Percentiles rank a stretch among this genome's conserved stretches.
Evolutionary conservation across 1,284 basidiomycete species (phyloP).

Genomic region (Neolentinus lepideus): DNA sequence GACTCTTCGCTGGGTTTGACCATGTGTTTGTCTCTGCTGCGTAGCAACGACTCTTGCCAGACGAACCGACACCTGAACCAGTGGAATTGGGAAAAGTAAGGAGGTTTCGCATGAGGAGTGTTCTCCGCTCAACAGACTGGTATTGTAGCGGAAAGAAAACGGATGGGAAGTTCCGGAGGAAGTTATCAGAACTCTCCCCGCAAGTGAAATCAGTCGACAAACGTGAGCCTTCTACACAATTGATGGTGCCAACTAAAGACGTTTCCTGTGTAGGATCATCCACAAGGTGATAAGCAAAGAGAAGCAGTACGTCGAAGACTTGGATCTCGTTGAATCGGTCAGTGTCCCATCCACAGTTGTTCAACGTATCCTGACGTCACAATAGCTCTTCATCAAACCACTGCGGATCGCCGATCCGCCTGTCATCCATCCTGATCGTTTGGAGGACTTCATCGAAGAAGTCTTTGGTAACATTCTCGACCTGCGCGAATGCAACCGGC

Average conservation of each 20-base stretch:
- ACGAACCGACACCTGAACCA: constrained; percentile 14
- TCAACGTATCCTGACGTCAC: not conserved
- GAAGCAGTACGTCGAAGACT: constrained; percentile 85
- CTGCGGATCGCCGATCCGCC: constrained; percentile 66
- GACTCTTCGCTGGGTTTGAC: not conserved
- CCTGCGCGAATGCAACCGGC: constrained; percentile 75
- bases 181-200: constrained; percentile 61
- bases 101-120: not conserved
- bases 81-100: not conserved
- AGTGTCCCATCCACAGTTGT: constrained; percentile 11
- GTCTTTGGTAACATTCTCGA: constrained; percentile 88
- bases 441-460: constrained; percentile 80
- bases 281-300: constrained; percentile 89
- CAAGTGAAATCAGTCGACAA: constrained; percentile 81
- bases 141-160: not conserved
- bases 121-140: not conserved
- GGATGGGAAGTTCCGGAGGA: constrained; percentile 41
- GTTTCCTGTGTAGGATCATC: constrained; percentile 58
- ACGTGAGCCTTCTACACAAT: constrained; percentile 42
- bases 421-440: constrained; percentile 55
- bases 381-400: constrained; percentile 72
- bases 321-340: constrained; percentile 78
- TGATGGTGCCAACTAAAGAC: not conserved
- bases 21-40: too few relatives aligned
- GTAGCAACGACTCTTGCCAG: constrained; percentile 13